A percentile compares a stretch with the other conserved stretches of the same genome.
Conservation (phyloP, 805 yeast genomes). For the Nakazawaea ambrosiae region DNA sequence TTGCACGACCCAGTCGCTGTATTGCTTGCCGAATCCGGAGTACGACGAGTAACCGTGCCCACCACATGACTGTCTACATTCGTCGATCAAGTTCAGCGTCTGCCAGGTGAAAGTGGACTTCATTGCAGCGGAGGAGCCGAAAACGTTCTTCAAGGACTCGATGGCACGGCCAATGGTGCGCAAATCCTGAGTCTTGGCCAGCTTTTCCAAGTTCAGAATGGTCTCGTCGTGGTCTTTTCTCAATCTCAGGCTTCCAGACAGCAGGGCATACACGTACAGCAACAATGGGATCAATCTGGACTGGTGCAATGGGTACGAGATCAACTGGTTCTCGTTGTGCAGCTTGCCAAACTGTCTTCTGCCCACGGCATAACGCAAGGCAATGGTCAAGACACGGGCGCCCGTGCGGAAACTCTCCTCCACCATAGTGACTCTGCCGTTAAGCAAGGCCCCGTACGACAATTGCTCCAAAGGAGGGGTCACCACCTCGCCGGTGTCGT, state of each 20-base stretch:
- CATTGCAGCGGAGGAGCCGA: constrained; percentile 79
- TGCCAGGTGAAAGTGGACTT: constrained; percentile 90
- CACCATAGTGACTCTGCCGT: constrained; percentile 89
- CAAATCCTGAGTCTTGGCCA: constrained; percentile 41
- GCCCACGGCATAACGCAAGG: constrained; percentile 82
- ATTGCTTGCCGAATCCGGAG: constrained; percentile 84
- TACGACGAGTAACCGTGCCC: constrained; percentile 96
- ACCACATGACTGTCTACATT: constrained; percentile 90
- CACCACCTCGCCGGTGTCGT: constrained; percentile 56
- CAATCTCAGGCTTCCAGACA: constrained; percentile 62
- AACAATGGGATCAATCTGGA: constrained; percentile 79
- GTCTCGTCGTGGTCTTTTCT: constrained; percentile 43
- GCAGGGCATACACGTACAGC: constrained; percentile 71
- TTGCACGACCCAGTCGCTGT: constrained; percentile 93
- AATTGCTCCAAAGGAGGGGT: constrained; percentile 84
- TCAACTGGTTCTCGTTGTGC: constrained; percentile 47
- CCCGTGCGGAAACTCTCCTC: constrained; percentile 76
- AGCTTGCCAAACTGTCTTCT: constrained; percentile 73
- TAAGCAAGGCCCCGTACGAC: constrained; percentile 79
- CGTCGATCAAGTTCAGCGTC: constrained; percentile 72
- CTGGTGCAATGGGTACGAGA: constrained; percentile 87
- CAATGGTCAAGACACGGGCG: constrained; percentile 75
- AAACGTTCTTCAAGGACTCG: constrained; percentile 63
- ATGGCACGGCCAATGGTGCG: constrained; percentile 40
- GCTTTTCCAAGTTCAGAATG: constrained; percentile 46